phyloP scores from a whole-genome alignment of 148 eudicot genomes.

The Rhododendron ferrugineum region DNA sequence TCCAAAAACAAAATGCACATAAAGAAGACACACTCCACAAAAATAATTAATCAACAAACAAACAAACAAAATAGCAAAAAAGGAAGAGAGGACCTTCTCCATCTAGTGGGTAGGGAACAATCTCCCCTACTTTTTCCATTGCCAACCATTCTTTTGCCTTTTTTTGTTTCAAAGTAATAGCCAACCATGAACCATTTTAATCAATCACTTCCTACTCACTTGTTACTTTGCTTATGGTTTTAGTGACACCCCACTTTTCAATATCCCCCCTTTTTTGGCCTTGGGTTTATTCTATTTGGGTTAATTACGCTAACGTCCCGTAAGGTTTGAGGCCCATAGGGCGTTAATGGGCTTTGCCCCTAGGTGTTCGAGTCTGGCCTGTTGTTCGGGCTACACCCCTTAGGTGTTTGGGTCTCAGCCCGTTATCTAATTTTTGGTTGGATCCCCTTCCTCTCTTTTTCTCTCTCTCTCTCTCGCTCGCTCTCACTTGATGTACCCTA shows the following conservation, averaged over 20 bases:
- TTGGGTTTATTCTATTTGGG: not conserved
- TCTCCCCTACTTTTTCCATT: conserved; percentile 6
- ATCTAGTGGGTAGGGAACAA: conserved; percentile 21
- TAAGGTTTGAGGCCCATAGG: too few relatives aligned
- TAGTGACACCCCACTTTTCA: conserved; percentile 9
- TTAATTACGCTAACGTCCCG: too few relatives aligned
- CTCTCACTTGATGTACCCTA: too few relatives aligned
- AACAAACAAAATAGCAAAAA: not conserved
- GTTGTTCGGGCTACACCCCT: too few relatives aligned
- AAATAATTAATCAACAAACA: not conserved
- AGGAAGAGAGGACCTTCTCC: not conserved
- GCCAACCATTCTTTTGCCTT: conserved; percentile 11
- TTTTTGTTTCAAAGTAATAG: not conserved
- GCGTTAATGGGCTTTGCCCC: too few relatives aligned
- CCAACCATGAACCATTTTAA: conserved; percentile 19
- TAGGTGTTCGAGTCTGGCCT: too few relatives aligned
- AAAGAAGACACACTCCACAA: not conserved
- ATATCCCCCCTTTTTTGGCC: not conserved
- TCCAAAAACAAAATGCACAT: not conserved
- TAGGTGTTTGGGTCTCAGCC: too few relatives aligned
- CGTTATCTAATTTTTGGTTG: too few relatives aligned
- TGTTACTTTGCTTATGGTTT: conserved; percentile 4
- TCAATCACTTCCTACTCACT: conserved; percentile 7
- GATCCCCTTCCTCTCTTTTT: too few relatives aligned
- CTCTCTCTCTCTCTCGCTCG: too few relatives aligned